Base-by-base conservation (phyloP, 2,329 filamentous ascomycete genomes). In the Pseudocercospora vitis region DNA sequence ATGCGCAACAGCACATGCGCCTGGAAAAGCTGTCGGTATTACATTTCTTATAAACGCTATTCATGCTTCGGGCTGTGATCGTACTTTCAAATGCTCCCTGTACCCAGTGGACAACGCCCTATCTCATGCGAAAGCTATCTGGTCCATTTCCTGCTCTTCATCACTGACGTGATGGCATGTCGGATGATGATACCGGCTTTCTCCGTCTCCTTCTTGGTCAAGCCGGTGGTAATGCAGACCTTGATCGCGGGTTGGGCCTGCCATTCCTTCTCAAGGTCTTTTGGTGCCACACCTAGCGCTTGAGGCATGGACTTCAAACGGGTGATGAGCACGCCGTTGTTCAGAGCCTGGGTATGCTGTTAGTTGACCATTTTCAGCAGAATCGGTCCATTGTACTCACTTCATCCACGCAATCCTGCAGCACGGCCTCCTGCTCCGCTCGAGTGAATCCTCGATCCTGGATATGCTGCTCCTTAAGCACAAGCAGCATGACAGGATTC, bases 321-420 rank as follows among this genome's bases (percentile, higher is more conserved):
- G 1, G 90, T 94, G 66, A 99, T 88, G 54, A 99, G 78, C 40
- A 99, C 89, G 18, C 89, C 88, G 65, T 97, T 97, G 55, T 85
- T 81, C 51, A 97, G 82, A 52, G 85, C 80, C 91, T 96, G 59
- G 48, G 14, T 16, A 16, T 16, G 14, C n/a, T 16, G 14, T 35
- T 35, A 35, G 32, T 35, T n/a, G 11, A 7, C 11, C 26, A 29
- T 29, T 29, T 11, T 11, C 26, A 29, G 18, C 14, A 2, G 4
- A 16, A 7, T 11, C 33, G 24, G 11, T 18, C 12, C 2, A 12
- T 7, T 5, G 32, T 19, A 71, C 82, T 65, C 79, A 95, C 91
- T 86, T 99, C 94, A 56, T 99, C 95, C n/a, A 96, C 90, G 60
- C 89, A 86, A 65, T 99, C 94, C 66, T 95, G 86, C 54, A 99